A percentile compares a stretch with the other conserved stretches of the same genome.
These are phyloP conservation scores for Sporothrix brasiliensis DNA, from an alignment of 2,329 filamentous ascomycete species.

Conservation along the genomic window DNA sequence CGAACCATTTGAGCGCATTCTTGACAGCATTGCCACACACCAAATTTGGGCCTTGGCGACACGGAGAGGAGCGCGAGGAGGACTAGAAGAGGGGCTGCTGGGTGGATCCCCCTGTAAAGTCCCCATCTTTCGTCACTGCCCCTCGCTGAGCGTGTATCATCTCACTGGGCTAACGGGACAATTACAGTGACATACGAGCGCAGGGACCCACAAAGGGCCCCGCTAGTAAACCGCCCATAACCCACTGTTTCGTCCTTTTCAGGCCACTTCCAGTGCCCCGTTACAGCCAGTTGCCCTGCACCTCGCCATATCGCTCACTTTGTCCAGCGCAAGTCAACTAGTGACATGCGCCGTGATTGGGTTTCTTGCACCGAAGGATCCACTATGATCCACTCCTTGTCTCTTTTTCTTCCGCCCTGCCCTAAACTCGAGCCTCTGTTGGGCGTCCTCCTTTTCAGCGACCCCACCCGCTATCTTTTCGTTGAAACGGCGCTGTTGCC, in stretches of 20 bases:
- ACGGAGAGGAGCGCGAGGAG: not conserved
- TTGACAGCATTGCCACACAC: slow-evolving; percentile 12
- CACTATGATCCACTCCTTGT: slow-evolving; percentile 1
- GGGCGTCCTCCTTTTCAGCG: slow-evolving; percentile 14
- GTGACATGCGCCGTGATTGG: not conserved
- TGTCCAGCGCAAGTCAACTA: not conserved
- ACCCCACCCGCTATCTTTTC: slow-evolving; percentile 16
- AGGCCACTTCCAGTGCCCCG: not conserved
- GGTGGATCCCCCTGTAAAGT: slow-evolving; percentile 17
- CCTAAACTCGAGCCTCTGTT: too few relatives aligned
- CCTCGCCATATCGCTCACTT: not conserved
- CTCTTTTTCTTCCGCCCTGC: too few relatives aligned
- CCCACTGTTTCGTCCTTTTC: slow-evolving; percentile 11
- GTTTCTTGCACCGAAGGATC: not conserved
- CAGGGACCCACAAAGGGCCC: slow-evolving; percentile 15
- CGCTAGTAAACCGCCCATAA: slow-evolving; percentile 6
- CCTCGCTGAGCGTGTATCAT: slow-evolving; percentile 15
- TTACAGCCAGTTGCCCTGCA: not conserved
- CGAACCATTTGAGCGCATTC: not conserved
- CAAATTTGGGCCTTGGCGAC: not conserved
- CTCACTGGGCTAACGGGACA: not conserved
- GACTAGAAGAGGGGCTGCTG: not conserved
- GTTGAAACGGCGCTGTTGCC: not conserved
- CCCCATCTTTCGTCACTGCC: not conserved
- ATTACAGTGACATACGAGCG: not conserved